Base-by-base conservation (phyloP, 352 stramenopile genomes). In the Halophytophthora polymorphica region DNA sequence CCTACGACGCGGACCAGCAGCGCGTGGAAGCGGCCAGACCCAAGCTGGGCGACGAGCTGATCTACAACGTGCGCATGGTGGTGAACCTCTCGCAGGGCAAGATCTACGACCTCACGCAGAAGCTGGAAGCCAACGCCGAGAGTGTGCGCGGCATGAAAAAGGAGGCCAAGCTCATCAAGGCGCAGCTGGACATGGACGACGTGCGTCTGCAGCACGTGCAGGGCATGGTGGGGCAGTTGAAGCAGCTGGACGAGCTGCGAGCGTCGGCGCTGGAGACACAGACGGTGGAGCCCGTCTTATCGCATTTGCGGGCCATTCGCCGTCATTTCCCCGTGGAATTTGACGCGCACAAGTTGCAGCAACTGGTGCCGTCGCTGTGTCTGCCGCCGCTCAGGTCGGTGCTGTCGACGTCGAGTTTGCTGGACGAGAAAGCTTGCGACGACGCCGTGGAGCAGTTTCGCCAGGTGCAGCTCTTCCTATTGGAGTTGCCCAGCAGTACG, bases 61-160 rank as follows among this genome's bases (percentile, higher is more conserved):
- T 97, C 58, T 93, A 96, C 61, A 97, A 97, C 49, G 80, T 96
- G 13, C 70, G 79, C 25, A 90, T 91, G 67, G 71, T 96, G 14
- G 86, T 97, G 35, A 92, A 92, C 54, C 51, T 92, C 2, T 67
- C 86, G 2, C 78, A 96, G 62, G 74, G 77, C 7, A 66, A 83
- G 29, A 89, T 96, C 50, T 83, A 75, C 38, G 78, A 88, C 50
- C 47, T 91, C 35, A 91, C 64, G 17, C 75, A 89, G 39, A 89
- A 90, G 49, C 80, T 88, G 37, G 67, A 73, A 4, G 56, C 53
- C 0, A 87, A 82, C 56, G 57, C 49, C 6, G 64, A 72, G 45
- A 81, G 48, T 21, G 37, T 90, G 13, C 57, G 57, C 6, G 76
- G 60, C 19, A 78, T 93, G 66, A 73, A 66, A 22, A 83, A 86